phyloP scores from a whole-genome alignment of 208 protist species.

The Trypanosoma boissoni region DNA sequence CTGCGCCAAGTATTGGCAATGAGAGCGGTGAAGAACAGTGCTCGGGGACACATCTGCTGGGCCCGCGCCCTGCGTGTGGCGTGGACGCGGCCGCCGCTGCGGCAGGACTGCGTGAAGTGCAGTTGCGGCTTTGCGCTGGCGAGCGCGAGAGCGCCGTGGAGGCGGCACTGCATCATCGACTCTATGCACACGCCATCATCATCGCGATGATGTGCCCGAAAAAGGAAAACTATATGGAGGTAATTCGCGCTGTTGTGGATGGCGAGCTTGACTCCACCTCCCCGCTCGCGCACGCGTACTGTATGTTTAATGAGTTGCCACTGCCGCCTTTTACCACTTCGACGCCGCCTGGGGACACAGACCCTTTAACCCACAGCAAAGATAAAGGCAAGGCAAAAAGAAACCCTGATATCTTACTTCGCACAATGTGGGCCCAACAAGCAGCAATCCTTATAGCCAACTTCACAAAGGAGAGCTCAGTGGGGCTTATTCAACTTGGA shows the following conservation, averaged over 20 bases:
- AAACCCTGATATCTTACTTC: background rate
- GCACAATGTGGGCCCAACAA: slow-evolving; percentile 52
- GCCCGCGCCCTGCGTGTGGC: too few species aligned
- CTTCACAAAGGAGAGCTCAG: slow-evolving; percentile 56
- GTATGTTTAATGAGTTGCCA: slow-evolving; percentile 76
- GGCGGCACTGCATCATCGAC: slow-evolving; percentile 42
- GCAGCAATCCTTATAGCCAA: slow-evolving; percentile 58
- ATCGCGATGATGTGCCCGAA: slow-evolving; percentile 87
- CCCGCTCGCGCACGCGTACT: slow-evolving; percentile 78
- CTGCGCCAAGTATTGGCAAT: slow-evolving; percentile 9
- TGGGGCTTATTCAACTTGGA: slow-evolving; percentile 47
- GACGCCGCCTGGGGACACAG: background rate
- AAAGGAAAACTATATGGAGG: slow-evolving; percentile 64
- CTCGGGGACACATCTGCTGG: too few species aligned
- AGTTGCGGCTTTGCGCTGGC: slow-evolving; percentile 54
- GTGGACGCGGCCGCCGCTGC: too few species aligned
- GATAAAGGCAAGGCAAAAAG: background rate
- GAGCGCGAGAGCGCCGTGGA: slow-evolving; percentile 64
- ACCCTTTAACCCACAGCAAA: too few species aligned
- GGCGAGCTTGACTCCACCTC: slow-evolving; percentile 49
- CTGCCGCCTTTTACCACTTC: slow-evolving; percentile 44
- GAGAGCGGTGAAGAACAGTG: too few species aligned
- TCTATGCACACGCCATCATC: slow-evolving; percentile 75
- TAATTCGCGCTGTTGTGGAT: slow-evolving; percentile 53
- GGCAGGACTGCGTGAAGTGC: slow-evolving; percentile 41